phyloP scores from a whole-genome alignment of 169 alveolate species.

The Theileria luwenshuni region DNA sequence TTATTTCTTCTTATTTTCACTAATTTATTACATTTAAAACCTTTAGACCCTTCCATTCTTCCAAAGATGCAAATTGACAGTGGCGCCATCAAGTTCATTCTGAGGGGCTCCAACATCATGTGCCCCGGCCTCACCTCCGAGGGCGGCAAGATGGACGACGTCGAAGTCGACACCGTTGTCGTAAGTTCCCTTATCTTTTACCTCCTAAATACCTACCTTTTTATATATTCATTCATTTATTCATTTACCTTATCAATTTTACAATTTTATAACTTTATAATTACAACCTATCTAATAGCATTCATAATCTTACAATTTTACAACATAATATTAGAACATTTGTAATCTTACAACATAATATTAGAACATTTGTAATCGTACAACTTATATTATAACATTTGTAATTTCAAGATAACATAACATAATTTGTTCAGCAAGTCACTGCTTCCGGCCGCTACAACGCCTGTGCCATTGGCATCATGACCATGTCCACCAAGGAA shows the following conservation, averaged over 20 bases:
- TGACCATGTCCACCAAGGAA: slow-evolving; percentile 91
- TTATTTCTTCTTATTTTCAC: too few species aligned
- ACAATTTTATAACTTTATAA: too few species aligned
- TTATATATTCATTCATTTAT: slow-evolving; percentile 7
- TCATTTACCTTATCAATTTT: not conserved
- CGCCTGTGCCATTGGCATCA: slow-evolving; percentile 95
- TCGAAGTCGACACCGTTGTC: slow-evolving; percentile 83
- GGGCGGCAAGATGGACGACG: slow-evolving; percentile 93
- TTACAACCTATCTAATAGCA: too few species aligned
- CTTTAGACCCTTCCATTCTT: slow-evolving; percentile 91
- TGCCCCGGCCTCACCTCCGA: slow-evolving; percentile 96
- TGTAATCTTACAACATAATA: too few species aligned
- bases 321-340: too few species aligned
- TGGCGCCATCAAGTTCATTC: slow-evolving; percentile 93
- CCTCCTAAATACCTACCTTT: too few species aligned
- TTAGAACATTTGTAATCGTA: too few species aligned
- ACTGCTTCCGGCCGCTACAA: slow-evolving; percentile 90
- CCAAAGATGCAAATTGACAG: slow-evolving; percentile 95
- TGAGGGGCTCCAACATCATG: slow-evolving; percentile 96
- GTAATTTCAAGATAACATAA: too few species aligned
- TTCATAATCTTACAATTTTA: too few species aligned
- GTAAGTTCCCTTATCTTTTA: too few species aligned
- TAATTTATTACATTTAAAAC: too few species aligned
- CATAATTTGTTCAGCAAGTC: slow-evolving; percentile 73
- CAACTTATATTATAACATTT: too few species aligned